These are phyloP conservation scores for Kodamaea nitidulidarum DNA, from an alignment of 805 yeast species.

Conservation along the genomic window DNA sequence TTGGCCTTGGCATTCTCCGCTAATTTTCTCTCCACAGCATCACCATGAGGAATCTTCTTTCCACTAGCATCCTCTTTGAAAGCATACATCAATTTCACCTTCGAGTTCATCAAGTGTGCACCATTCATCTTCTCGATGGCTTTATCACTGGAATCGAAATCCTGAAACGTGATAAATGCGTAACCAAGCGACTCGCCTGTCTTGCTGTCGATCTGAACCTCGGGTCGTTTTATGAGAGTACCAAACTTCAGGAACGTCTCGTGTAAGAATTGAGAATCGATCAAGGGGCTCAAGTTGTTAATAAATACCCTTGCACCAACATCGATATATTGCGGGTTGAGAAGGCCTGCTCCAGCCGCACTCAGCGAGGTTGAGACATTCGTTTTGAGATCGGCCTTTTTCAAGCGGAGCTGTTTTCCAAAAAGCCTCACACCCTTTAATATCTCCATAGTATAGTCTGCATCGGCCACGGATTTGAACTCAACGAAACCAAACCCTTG, in stretches of 20 bases:
- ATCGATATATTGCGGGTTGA: constrained; percentile 22
- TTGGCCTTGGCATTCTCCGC: constrained; percentile 59
- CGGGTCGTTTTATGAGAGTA: constrained; percentile 45
- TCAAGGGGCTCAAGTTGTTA: constrained; percentile 62
- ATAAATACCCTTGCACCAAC: constrained; percentile 52
- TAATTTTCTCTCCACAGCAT: constrained; percentile 64
- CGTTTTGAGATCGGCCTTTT: constrained; percentile 39
- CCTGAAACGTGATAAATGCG: constrained; percentile 63
- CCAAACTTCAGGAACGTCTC: constrained; percentile 73
- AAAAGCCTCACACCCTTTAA: constrained; percentile 58
- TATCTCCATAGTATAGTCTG: constrained; percentile 61
- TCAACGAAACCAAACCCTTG: constrained; percentile 91
- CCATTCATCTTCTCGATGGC: constrained; percentile 71
- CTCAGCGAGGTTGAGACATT: constrained; percentile 11
- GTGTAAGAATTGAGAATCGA: constrained; percentile 53
- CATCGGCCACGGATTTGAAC: constrained; percentile 55
- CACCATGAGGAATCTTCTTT: constrained; percentile 65
- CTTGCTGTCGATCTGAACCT: constrained; percentile 44
- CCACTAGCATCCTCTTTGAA: constrained; percentile 51
- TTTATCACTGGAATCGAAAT: constrained; percentile 63
- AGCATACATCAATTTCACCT: constrained; percentile 64
- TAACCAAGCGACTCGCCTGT: constrained; percentile 52
- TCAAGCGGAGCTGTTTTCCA: constrained; percentile 58
- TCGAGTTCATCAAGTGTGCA: constrained; percentile 62
- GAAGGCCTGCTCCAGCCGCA: constrained; percentile 6